phyloP scores from a whole-genome alignment of 495 filamentous ascomycete genomes.

The Talaromyces stipitatus region DNA sequence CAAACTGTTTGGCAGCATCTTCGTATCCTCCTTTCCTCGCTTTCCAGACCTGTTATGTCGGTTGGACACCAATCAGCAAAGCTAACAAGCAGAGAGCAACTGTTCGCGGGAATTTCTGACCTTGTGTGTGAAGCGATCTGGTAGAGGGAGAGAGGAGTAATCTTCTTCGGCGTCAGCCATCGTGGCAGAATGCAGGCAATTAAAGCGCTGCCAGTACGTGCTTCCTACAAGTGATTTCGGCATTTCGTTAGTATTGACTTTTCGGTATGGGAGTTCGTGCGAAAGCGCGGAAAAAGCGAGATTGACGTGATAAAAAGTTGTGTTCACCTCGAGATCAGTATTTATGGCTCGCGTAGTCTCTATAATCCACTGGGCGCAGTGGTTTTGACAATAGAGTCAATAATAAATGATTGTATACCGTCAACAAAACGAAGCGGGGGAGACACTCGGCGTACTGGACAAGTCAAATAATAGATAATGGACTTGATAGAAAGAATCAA shows the following conservation, averaged over 20 bases:
- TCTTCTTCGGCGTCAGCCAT: slow-evolving; percentile 67
- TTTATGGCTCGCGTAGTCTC: neutral
- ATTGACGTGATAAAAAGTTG: neutral
- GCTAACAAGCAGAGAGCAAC: slow-evolving; percentile 9
- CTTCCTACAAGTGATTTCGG: slow-evolving; percentile 3
- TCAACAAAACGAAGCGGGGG: slow-evolving; percentile 2
- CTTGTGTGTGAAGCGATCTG: slow-evolving; percentile 85
- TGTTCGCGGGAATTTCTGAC: slow-evolving; percentile 41
- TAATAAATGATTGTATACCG: neutral
- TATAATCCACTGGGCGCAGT: neutral
- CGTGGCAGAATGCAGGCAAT: slow-evolving; percentile 14
- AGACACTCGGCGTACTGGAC: neutral
- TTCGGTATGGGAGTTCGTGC: slow-evolving; percentile 14
- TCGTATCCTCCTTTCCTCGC: slow-evolving; percentile 94
- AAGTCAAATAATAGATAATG: neutral
- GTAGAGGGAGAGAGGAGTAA: slow-evolving; percentile 70
- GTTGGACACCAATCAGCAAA: neutral
- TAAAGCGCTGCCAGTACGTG: slow-evolving; percentile 16
- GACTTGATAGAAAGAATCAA: neutral
- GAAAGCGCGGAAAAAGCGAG: neutral
- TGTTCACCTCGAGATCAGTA: neutral
- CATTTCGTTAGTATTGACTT: slow-evolving; percentile 17
- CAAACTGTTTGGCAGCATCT: slow-evolving; percentile 80
- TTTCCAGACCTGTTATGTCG: slow-evolving; percentile 72
- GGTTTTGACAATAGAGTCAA: neutral